Evolutionary conservation across 805 yeast genomes (phyloP), one percentile per base, ranked within the genome.

Genomic region (Isabelozyma heimii): DNA sequence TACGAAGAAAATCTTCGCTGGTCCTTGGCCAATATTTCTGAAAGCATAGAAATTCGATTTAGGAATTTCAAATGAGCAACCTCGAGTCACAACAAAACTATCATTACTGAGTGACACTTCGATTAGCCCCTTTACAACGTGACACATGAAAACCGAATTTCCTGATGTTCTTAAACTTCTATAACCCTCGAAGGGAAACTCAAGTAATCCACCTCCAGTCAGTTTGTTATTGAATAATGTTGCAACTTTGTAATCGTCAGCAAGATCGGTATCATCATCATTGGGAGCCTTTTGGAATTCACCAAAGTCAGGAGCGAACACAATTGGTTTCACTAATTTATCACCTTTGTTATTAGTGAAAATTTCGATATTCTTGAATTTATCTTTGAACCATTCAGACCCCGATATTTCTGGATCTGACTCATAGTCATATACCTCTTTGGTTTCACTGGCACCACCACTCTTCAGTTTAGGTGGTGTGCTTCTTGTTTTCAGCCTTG

Each of bases 41-140:
- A 91, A 77, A 14, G 86, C 81, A 65, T 89, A 90, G 40, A 77
- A 75, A 60, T 87, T 88, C 5, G 85, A 86, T 69, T 86, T 80
- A 0, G 97, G 97, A 5, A 91, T 77, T 58, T 87, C 88, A 58
- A 91, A 85, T 4, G 92, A 80, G 46, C 96, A 86, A 1, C 96
- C 96, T 47, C 76, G 71, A 0, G 80, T 75, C 6, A 84, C 86
- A 4, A 82, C 67, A 61, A 91, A 88, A 17, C 70, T 74, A 16
- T 74, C 76, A 5, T 80, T 81, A 15, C 81, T 78, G 4, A 91
- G 54, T 1, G 83, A 79, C 2, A 88, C 91, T 57, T 88, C 89
- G 8, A 89, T 61, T 2, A 77, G 56, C 0, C 97, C 97, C 38
- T 76, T 70, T 4, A 87, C 77, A 40, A 91, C 90, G 61, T 83